phyloP scores from a whole-genome alignment of 1,284 basidiomycete species.

The Phlebopus sp. region DNA sequence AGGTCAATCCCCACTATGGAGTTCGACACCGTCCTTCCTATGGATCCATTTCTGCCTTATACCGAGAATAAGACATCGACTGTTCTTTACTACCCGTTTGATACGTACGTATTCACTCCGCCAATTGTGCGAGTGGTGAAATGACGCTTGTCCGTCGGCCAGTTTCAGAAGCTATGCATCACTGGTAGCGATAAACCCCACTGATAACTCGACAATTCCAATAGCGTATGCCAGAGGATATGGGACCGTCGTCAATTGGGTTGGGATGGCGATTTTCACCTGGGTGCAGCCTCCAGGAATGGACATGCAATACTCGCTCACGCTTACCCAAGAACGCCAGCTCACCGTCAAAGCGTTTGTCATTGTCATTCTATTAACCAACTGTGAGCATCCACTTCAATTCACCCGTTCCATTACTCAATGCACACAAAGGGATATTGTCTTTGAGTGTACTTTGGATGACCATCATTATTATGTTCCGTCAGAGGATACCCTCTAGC shows the following conservation, averaged over 20 bases:
- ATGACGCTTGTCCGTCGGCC: background rate
- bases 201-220: conserved; percentile 3
- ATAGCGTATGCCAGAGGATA: conserved; percentile 1
- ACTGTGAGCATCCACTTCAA: background rate
- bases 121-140: background rate
- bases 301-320: background rate
- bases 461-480: conserved; percentile 1
- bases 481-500: background rate
- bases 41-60: conserved; percentile 5
- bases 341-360: conserved; percentile 1
- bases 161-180: conserved; percentile 3
- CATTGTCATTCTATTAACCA: conserved; percentile 2
- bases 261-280: background rate
- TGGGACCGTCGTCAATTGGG: conserved; percentile 4
- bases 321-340: background rate
- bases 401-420: background rate
- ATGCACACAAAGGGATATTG: conserved; percentile 1
- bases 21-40: conserved; percentile 1
- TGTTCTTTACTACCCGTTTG: conserved; percentile 4
- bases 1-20: background rate
- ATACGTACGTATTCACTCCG: background rate
- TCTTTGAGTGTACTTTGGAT: conserved; percentile 3
- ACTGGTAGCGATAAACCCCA: conserved; percentile 3
- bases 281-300: background rate
- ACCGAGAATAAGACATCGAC: conserved; percentile 1